Conservation (phyloP, 169 alveolate species). For the Eimeria necatrix region DNA sequence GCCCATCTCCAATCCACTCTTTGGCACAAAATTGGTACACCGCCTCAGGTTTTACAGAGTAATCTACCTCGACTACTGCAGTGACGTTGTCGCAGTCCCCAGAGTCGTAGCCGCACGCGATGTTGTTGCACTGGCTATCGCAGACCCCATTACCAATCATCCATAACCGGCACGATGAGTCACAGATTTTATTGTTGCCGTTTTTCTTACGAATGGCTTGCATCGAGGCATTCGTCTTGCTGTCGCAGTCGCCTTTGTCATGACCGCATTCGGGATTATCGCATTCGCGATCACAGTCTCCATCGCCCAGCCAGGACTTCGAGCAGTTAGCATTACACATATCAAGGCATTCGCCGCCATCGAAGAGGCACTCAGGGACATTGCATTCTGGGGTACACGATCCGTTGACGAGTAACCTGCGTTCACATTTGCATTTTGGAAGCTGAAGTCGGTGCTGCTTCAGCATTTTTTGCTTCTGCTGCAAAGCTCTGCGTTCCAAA, state of each 20-base stretch:
- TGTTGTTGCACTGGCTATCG: conserved; percentile 84
- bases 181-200: conserved; percentile 68
- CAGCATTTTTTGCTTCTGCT: conserved; percentile 50
- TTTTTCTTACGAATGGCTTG: neutral
- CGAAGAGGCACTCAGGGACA: conserved; percentile 85
- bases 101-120: conserved; percentile 82
- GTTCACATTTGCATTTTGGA: conserved; percentile 83
- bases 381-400: conserved; percentile 87
- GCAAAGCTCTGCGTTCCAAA: conserved; percentile 49
- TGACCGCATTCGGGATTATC: conserved; percentile 84
- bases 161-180: conserved; percentile 84
- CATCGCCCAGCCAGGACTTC: conserved; percentile 87
- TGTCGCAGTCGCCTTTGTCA: conserved; percentile 87
- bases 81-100: conserved; percentile 86
- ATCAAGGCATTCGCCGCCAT: conserved; percentile 85
- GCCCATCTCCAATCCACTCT: conserved; percentile 87
- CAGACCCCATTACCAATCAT: conserved; percentile 87
- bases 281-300: conserved; percentile 87
- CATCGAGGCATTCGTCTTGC: conserved; percentile 50
- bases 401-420: conserved; percentile 86
- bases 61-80: conserved; percentile 84
- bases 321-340: conserved; percentile 86
- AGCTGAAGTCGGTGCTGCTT: conserved; percentile 75
- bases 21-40: conserved; percentile 85
- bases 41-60: conserved; percentile 82